Evolutionary conservation across 75 land plant genomes (phyloP), one percentile per base, ranked within the genome.

Genomic region (Sequoiadendron giganteum): DNA sequence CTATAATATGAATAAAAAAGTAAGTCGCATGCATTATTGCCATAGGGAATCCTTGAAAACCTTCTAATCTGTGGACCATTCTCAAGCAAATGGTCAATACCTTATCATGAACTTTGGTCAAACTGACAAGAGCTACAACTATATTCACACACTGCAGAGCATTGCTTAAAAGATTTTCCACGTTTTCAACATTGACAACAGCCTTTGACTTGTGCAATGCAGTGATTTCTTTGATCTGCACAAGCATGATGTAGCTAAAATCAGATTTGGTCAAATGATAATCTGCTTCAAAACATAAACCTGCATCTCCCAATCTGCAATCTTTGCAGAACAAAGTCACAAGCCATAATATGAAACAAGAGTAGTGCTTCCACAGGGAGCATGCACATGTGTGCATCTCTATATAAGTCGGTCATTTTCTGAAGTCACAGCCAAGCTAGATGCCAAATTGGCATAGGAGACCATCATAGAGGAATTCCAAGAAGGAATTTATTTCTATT

Each of bases 71-170:
- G 52, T 49, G 28, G 70, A 85, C 86, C 34, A 30, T 55, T 48
- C 5, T 54, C 28, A 85, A 38, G 79, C 52, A 32, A 61, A 85
- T 45, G 75, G 47, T 15, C 34, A 19, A 86, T 85, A 96, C 99
- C 99, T 96, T 97, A 84, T 95, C 93, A 89, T 93, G 90, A 83
- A 86, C 90, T 88, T 92, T 94, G 75, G 97, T 94, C 92, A 96
- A 86, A 75, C 90, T 90, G 15, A 94, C 93, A 40, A 97, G 90
- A 86, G 98, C 88, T 18, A 95, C 99, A 6, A 95, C 86, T 47
- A 95, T 93, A 88, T 93, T 92, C n/a, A 94, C 95, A 84, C 91
- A 91, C 49, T 94, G 90, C 14, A 78, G 91, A 54, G 92, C 83
- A 81, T 85, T 90, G 5, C 85, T 47, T 36, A 97, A 88, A 84